Evolutionary conservation across 768 basidiomycete genomes (phyloP).

Genomic region (Mycena crocata): DNA sequence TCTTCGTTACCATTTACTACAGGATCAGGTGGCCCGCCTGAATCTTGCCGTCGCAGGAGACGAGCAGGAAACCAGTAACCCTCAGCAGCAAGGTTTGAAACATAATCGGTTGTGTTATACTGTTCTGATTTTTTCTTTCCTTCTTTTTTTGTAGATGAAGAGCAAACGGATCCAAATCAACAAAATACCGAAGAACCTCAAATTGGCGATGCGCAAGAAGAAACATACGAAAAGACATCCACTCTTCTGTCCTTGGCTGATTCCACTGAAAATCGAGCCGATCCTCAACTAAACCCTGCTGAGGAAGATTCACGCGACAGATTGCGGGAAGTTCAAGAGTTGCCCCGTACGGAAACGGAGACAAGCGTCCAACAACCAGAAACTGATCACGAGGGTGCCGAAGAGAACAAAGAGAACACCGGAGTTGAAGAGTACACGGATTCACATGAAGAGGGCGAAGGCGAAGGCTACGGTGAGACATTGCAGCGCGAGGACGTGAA

Average conservation of each 20-base stretch:
- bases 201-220: constrained; percentile 15
- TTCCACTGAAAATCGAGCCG: neutral
- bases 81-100: constrained; percentile 26
- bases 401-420: constrained; percentile 1
- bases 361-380: constrained; percentile 1
- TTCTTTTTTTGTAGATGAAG: constrained; percentile 5
- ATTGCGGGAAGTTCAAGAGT: neutral
- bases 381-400: constrained; percentile 14
- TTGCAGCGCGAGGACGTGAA: constrained; percentile 22
- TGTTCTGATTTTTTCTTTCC: neutral
- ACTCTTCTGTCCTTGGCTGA: neutral
- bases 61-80: constrained; percentile 5
- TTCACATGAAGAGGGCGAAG: constrained; percentile 17
- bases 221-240: constrained; percentile 6
- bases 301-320: constrained; percentile 3
- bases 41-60: constrained; percentile 33
- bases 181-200: constrained; percentile 10
- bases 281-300: neutral
- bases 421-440: constrained; percentile 21
- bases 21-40: constrained; percentile 61
- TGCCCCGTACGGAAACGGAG: constrained; percentile 3
- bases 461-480: constrained; percentile 28
- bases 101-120: neutral
- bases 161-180: neutral
- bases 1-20: constrained; percentile 70